These are phyloP conservation scores for Penicillium sp. DNA, from an alignment of 2,329 filamentous ascomycete species.

Conservation along the genomic window DNA sequence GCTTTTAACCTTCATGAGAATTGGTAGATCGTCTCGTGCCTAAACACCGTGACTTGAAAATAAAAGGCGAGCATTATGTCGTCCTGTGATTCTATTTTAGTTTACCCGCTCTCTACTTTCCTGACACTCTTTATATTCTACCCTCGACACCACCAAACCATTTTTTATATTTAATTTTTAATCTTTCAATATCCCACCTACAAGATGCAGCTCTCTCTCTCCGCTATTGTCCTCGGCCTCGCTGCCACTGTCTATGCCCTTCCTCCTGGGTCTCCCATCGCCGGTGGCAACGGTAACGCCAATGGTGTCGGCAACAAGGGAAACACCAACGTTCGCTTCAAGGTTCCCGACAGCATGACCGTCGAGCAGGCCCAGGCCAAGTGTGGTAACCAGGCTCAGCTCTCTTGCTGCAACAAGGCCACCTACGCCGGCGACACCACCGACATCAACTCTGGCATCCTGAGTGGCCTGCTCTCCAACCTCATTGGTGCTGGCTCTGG, in stretches of 20 bases:
- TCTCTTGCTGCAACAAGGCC: conserved; percentile 42
- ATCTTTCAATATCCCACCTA: conserved; percentile 25
- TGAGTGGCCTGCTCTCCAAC: conserved; percentile 31
- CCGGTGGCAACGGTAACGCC: neutral
- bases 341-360: conserved; percentile 28
- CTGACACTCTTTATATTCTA: too few relatives aligned
- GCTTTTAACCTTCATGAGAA: conserved; percentile 10
- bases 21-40: neutral
- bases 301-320: too few relatives aligned
- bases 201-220: conserved; percentile 40
- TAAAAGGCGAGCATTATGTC: conserved; percentile 20
- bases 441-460: conserved; percentile 29
- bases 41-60: conserved; percentile 13
- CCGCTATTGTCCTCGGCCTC: conserved; percentile 32
- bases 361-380: conserved; percentile 37
- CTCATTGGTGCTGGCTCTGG: conserved; percentile 34
- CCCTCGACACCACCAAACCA: too few relatives aligned
- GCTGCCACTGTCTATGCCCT: conserved; percentile 31
- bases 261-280: conserved; percentile 19
- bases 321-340: neutral
- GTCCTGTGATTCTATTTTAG: conserved; percentile 3
- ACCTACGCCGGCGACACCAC: conserved; percentile 35
- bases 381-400: conserved; percentile 39
- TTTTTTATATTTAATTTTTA: neutral
- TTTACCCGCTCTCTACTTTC: conserved; percentile 7